These are phyloP conservation scores for Millerago galiae DNA, from an alignment of 805 yeast species.

Conservation along the genomic window DNA sequence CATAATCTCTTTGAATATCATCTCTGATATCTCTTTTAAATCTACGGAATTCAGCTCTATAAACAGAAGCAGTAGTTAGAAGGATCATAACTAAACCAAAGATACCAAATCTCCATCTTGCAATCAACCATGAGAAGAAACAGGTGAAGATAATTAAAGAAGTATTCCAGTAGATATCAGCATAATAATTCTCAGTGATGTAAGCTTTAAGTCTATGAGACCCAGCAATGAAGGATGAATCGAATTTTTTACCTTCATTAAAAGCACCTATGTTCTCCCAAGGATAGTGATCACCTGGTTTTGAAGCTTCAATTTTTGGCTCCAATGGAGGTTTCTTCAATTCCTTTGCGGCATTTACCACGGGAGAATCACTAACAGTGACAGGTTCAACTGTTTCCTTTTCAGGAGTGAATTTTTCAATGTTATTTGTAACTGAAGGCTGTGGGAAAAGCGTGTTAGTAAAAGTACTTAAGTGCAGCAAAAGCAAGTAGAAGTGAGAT, in stretches of 20 bases:
- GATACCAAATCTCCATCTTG: constrained; percentile 57
- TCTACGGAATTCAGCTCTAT: constrained; percentile 67
- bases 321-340: not conserved
- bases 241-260: constrained; percentile 21
- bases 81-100: constrained; percentile 56
- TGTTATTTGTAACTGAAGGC: not conserved
- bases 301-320: not conserved
- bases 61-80: constrained; percentile 57
- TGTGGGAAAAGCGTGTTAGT: not conserved
- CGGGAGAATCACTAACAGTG: too few species aligned
- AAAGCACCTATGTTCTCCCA: constrained; percentile 30
- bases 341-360: not conserved
- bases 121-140: constrained; percentile 63
- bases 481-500: not conserved
- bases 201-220: constrained; percentile 46
- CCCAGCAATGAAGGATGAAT: constrained; percentile 18
- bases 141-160: constrained; percentile 62
- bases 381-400: not conserved
- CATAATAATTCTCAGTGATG: constrained; percentile 59
- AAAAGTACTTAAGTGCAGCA: not conserved
- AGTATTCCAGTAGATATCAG: constrained; percentile 70
- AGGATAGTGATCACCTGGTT: constrained; percentile 22
- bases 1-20: constrained; percentile 60
- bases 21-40: constrained; percentile 70
- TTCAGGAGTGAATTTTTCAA: not conserved